A percentile compares a stretch with the other conserved stretches of the same genome.
phyloP scores from a whole-genome alignment of 129 eudicot genomes.

The Rutidosis leptorrhynchoides region DNA sequence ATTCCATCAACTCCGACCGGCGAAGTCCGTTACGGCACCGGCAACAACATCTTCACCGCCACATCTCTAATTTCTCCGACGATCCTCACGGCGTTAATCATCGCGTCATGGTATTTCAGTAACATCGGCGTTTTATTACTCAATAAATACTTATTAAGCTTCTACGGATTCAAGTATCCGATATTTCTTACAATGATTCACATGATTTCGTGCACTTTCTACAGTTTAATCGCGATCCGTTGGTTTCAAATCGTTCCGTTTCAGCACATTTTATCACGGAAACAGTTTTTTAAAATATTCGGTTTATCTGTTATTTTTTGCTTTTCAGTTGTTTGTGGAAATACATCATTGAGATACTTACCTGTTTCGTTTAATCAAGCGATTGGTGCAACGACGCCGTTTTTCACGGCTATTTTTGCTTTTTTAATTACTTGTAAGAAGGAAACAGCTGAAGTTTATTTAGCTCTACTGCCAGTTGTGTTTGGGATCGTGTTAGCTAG shows the following conservation, averaged over 20 bases:
- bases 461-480: constrained; percentile 65
- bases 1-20: constrained; percentile 80
- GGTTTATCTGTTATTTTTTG: constrained; percentile 58
- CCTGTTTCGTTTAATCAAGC: constrained; percentile 90
- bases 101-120: constrained; percentile 77
- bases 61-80: constrained; percentile 47
- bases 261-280: constrained; percentile 57
- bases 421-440: constrained; percentile 69
- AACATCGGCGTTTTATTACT: constrained; percentile 87
- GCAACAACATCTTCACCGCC: constrained; percentile 25
- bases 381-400: constrained; percentile 81
- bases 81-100: constrained; percentile 54
- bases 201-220: constrained; percentile 71
- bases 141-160: constrained; percentile 72
- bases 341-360: constrained; percentile 61
- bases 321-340: constrained; percentile 81
- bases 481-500: constrained; percentile 74
- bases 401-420: constrained; percentile 77
- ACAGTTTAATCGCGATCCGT: constrained; percentile 51
- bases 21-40: constrained; percentile 49
- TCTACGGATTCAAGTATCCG: constrained; percentile 73
- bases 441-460: constrained; percentile 61
- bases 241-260: constrained; percentile 65
- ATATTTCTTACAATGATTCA: constrained; percentile 87
- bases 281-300: constrained; percentile 67